Percentiles rank a stretch among this genome's conserved stretches.
phyloP scores from a whole-genome alignment of 768 basidiomycete genomes.

The Agrocybe pediades region DNA sequence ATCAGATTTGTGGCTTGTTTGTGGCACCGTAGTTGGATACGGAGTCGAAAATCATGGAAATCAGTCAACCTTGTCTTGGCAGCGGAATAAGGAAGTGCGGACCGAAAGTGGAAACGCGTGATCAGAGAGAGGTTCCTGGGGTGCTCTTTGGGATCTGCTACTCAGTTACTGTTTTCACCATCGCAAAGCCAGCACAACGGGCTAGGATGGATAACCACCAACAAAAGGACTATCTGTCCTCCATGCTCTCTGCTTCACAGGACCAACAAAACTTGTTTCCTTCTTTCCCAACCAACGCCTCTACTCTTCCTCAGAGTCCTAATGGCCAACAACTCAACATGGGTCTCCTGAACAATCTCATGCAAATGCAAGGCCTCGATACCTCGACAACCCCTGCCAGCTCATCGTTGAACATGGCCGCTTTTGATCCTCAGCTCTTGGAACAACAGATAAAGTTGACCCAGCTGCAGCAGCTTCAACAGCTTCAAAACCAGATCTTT shows the following conservation, averaged over 20 bases:
- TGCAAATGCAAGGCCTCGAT: constrained; percentile 51
- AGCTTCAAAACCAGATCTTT: constrained; percentile 82
- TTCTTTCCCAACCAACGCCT: constrained; percentile 1
- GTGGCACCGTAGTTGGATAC: too few species aligned
- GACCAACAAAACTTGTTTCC: constrained; percentile 1
- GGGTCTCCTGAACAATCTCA: constrained; percentile 53
- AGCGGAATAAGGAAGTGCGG: too few species aligned
- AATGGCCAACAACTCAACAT: constrained; percentile 42
- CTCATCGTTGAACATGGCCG: neutral
- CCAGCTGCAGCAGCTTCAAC: constrained; percentile 76
- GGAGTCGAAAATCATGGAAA: too few species aligned
- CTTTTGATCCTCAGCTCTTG: constrained; percentile 43
- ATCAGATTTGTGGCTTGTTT: too few species aligned
- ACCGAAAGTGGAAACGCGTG: too few species aligned
- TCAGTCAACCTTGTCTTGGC: too few species aligned
- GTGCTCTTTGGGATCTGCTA: too few species aligned
- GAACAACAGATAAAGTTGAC: constrained; percentile 81
- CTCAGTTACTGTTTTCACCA: neutral
- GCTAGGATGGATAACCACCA: neutral
- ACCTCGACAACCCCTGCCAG: neutral
- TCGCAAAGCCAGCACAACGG: neutral
- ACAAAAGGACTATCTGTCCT: neutral
- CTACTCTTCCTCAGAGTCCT: constrained; percentile 19
- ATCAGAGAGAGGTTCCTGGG: too few species aligned
- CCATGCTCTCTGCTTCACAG: neutral